Percentiles rank a stretch among this genome's conserved stretches.
Conservation (phyloP, 441 rosid species). For the Adansonia rubrostipa region DNA sequence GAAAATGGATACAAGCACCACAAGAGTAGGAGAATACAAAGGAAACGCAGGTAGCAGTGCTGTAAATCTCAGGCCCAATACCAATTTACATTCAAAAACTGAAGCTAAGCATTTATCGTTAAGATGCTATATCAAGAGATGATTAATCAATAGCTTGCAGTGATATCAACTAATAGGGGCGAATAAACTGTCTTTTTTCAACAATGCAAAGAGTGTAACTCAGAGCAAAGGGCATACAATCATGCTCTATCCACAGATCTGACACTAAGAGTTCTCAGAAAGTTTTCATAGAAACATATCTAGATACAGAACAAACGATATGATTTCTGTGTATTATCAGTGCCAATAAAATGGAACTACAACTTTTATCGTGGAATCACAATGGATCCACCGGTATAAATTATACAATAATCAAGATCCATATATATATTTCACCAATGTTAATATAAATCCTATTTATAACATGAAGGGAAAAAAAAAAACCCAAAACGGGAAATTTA, state of each 20-base stretch:
- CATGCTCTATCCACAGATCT: neutral
- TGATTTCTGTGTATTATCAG: neutral
- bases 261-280: neutral
- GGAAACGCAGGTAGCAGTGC: neutral
- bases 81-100: neutral
- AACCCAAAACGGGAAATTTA: slow-evolving; percentile 3
- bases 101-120: neutral
- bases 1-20: neutral
- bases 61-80: neutral
- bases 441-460: slow-evolving; percentile 8
- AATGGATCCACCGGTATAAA: neutral
- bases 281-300: neutral
- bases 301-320: neutral
- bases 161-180: neutral
- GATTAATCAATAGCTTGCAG: neutral
- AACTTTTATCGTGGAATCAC: neutral
- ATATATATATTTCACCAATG: slow-evolving; percentile 19
- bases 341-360: slow-evolving; percentile 18
- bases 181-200: neutral
- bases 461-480: slow-evolving; percentile 6
- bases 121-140: neutral
- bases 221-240: neutral
- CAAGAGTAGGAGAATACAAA: neutral
- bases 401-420: slow-evolving; percentile 28
- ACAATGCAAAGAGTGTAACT: neutral